Conservation (phyloP, 2,329 filamentous ascomycete genomes). For the Dothistroma pini region DNA sequence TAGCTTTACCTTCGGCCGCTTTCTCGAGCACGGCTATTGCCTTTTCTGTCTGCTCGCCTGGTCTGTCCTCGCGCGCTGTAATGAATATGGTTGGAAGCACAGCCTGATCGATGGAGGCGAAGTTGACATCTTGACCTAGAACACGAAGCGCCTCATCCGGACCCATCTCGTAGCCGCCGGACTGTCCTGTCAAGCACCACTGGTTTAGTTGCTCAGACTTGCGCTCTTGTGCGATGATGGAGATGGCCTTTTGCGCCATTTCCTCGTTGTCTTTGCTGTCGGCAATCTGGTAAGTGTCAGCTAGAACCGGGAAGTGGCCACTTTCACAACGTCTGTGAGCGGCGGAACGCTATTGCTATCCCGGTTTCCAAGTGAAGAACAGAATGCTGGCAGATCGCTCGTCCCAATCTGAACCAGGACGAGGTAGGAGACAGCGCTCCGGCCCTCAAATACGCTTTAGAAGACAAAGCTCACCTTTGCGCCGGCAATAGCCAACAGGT, state of each 20-base stretch:
- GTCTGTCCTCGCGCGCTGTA: constrained; percentile 24
- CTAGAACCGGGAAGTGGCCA: background rate
- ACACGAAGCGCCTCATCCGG: constrained; percentile 49
- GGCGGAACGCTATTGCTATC: no score
- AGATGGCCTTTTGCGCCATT: constrained; percentile 53
- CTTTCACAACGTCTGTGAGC: no score
- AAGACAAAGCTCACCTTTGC: constrained; percentile 48
- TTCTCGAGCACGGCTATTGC: constrained; percentile 33
- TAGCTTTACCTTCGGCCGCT: constrained; percentile 10
- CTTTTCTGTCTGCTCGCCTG: constrained; percentile 33
- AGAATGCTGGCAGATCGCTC: no score
- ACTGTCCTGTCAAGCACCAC: constrained; percentile 52
- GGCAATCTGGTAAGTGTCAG: constrained; percentile 38
- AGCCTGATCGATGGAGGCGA: constrained; percentile 19
- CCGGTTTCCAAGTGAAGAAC: no score
- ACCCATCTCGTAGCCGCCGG: constrained; percentile 52
- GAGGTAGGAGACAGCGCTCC: no score
- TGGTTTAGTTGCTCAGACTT: constrained; percentile 53
- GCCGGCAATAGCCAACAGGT: constrained; percentile 54
- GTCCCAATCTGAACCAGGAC: no score
- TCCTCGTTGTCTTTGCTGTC: constrained; percentile 51
- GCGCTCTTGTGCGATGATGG: constrained; percentile 56
- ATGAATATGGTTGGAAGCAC: constrained; percentile 25
- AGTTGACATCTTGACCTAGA: constrained; percentile 4
- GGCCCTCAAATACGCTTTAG: background rate